Conservation (phyloP, 768 basidiomycete species). For the Hemileccinum impolitum region DNA sequence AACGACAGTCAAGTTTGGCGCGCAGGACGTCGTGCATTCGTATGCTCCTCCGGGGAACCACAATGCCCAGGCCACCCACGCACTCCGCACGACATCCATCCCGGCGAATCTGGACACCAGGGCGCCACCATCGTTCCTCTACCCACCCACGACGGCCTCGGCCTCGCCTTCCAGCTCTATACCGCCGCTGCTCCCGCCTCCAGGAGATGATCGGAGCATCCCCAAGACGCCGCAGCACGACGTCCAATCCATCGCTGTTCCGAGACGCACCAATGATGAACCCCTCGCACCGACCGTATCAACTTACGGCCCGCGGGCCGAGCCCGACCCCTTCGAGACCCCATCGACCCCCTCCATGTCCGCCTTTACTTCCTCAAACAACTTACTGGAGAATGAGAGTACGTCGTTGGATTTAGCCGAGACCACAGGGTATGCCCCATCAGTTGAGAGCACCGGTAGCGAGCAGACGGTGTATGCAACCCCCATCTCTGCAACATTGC, state of each 20-base stretch:
- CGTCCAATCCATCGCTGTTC: conserved; percentile 23
- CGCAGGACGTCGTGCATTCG: conserved; percentile 69
- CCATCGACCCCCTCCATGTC: conserved; percentile 29
- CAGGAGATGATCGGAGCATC: conserved; percentile 2
- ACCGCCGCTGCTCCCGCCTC: conserved; percentile 14
- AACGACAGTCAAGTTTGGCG: conserved; percentile 75
- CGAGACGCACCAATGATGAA: conserved; percentile 27
- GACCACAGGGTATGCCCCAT: conserved; percentile 1
- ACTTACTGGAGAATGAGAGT: conserved; percentile 5
- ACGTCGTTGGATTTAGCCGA: not conserved
- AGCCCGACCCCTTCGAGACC: conserved; percentile 28
- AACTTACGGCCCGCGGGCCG: conserved; percentile 3
- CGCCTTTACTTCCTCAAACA: conserved; percentile 23
- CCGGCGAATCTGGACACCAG: conserved; percentile 14
- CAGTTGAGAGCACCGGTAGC: conserved; percentile 12
- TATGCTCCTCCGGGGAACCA: conserved; percentile 60
- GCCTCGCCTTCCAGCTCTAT: conserved; percentile 1
- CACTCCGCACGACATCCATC: conserved; percentile 18
- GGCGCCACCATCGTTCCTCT: conserved; percentile 20
- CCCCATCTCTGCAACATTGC: conserved; percentile 1
- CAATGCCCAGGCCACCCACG: conserved; percentile 41
- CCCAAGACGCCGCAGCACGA: conserved; percentile 13
- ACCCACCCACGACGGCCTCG: conserved; percentile 18
- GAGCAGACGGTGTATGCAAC: conserved; percentile 17
- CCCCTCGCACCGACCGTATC: conserved; percentile 27